Conservation (phyloP, 208 protist species). For the Leishmania major region DNA sequence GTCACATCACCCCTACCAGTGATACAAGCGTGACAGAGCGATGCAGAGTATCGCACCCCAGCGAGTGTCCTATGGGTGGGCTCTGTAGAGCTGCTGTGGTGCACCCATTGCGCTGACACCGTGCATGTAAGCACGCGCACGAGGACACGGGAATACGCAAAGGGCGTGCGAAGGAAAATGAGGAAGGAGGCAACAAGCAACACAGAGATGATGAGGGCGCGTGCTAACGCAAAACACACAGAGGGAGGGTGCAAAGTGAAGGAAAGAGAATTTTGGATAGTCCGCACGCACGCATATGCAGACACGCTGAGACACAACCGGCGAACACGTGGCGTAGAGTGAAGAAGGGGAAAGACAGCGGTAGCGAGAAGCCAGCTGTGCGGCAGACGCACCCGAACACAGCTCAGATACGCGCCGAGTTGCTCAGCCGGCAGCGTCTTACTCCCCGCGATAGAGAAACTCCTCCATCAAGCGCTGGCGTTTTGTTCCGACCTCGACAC, state of each 20-base stretch:
- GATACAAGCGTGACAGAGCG: not conserved
- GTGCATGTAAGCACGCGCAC: not conserved
- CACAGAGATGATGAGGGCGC: constrained; percentile 13
- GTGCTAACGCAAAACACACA: not conserved
- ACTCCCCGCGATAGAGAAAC: constrained; percentile 32
- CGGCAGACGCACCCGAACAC: not conserved
- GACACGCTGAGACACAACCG: not conserved
- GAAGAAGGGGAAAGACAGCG: not conserved
- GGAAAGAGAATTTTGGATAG: not conserved
- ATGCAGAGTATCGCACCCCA: not conserved
- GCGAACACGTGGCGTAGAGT: not conserved
- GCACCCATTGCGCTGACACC: not conserved
- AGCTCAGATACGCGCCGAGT: not conserved
- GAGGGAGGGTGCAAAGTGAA: not conserved
- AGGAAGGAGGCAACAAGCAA: not conserved
- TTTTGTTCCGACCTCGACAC: constrained; percentile 15
- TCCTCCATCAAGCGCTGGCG: constrained; percentile 42
- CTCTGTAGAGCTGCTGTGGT: no score
- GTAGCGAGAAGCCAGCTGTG: not conserved
- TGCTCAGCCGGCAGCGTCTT: not conserved
- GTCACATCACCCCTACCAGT: not conserved
- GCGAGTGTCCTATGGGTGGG: not conserved
- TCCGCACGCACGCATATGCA: not conserved
- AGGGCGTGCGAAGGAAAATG: not conserved
- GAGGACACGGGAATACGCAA: not conserved